A percentile compares a stretch with the other conserved stretches of the same genome.
Conservation (phyloP, 345 rosid genomes). For the Schrenkiella parvula region DNA sequence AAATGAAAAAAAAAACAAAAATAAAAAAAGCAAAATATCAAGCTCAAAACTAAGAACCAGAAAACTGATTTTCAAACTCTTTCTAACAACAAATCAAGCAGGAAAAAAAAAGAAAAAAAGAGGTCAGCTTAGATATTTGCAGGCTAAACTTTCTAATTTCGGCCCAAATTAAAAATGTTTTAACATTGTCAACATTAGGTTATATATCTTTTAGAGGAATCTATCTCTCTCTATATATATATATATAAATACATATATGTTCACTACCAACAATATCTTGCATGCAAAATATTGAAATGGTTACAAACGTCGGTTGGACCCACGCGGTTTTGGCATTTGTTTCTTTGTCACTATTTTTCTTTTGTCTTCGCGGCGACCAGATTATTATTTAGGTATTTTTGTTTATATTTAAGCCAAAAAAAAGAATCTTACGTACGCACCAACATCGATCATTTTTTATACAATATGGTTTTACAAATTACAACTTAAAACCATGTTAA, state of each 20-base stretch:
- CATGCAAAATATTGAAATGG: slow-evolving; percentile 12
- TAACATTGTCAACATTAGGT: background rate
- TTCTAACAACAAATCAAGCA: background rate
- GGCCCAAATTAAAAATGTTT: background rate
- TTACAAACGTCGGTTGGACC: slow-evolving; percentile 12
- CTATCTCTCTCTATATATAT: background rate
- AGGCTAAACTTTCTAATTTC: background rate
- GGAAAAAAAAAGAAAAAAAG: background rate
- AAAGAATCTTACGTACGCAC: background rate
- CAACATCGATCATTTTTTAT: background rate
- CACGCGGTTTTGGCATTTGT: slow-evolving; percentile 27
- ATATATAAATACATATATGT: background rate
- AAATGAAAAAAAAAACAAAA: background rate
- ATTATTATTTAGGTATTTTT: background rate
- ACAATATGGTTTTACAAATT: no score
- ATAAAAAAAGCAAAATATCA: background rate
- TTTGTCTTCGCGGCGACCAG: slow-evolving; percentile 18
- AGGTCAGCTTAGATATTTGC: background rate
- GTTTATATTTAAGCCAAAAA: background rate
- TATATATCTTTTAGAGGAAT: background rate
- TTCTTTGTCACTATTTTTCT: slow-evolving; percentile 4
- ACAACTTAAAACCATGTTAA: background rate
- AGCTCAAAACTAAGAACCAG: background rate
- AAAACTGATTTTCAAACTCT: background rate
- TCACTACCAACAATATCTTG: background rate